Conservation (phyloP, 305 asterid species). For the Fraxinus sp. region DNA sequence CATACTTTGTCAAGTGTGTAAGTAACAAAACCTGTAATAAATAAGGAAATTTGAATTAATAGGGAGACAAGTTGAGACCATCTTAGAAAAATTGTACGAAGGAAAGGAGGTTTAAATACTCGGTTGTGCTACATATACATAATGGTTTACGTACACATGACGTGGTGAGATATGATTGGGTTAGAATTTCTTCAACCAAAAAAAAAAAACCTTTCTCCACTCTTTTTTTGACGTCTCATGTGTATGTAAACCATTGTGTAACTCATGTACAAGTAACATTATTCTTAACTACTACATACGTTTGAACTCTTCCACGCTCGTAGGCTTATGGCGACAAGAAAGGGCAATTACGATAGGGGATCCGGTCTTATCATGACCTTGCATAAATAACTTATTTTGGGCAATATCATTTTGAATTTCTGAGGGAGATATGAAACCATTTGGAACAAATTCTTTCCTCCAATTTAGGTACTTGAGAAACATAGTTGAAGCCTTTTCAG, state of each 20-base stretch:
- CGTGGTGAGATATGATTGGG: not conserved
- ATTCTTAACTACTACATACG: constrained; percentile 23
- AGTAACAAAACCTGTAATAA: constrained; percentile 40
- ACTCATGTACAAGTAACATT: too few species aligned
- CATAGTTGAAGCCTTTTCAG: constrained; percentile 74
- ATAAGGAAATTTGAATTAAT: not conserved
- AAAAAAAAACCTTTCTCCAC: too few species aligned
- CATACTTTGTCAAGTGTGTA: constrained; percentile 42
- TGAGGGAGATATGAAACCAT: constrained; percentile 64
- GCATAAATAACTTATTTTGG: constrained; percentile 38
- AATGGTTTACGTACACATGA: not conserved
- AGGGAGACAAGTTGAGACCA: not conserved
- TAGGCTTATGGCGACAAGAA: constrained; percentile 37
- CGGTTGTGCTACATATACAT: not conserved
- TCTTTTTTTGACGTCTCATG: too few species aligned
- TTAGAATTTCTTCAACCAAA: not conserved
- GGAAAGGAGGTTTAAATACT: not conserved
- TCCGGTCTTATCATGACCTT: constrained; percentile 44
- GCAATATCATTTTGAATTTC: constrained; percentile 47
- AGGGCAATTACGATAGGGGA: constrained; percentile 32
- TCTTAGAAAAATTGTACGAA: not conserved
- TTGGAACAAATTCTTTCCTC: constrained; percentile 78
- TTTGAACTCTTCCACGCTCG: constrained; percentile 34
- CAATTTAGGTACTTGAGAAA: constrained; percentile 66
- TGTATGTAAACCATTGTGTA: too few species aligned